A percentile compares a stretch with the other conserved stretches of the same genome.
These are phyloP conservation scores for Phaseolus coccineus DNA, from an alignment of 331 rosid genomes.

Conservation along the genomic window DNA sequence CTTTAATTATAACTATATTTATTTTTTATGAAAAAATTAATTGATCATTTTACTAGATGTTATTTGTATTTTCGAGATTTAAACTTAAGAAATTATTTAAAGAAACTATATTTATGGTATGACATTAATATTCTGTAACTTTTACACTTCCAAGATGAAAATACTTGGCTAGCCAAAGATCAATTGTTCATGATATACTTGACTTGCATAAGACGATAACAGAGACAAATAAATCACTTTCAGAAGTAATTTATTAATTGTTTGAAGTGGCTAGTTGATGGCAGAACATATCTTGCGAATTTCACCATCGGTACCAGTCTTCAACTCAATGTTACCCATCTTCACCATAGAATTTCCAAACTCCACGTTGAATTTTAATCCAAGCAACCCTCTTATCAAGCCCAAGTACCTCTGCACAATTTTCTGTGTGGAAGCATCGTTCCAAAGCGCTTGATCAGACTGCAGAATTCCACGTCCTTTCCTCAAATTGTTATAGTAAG, in stretches of 20 bases:
- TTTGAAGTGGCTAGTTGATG: conserved; percentile 45
- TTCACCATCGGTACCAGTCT: conserved; percentile 64
- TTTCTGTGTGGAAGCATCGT: conserved; percentile 60
- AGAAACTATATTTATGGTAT: not conserved
- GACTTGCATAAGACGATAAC: not conserved
- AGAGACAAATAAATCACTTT: not conserved
- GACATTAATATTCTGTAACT: conserved; percentile 6
- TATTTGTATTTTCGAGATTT: too few relatives aligned
- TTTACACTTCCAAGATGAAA: not conserved
- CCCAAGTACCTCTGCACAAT: conserved; percentile 61
- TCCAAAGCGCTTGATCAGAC: conserved; percentile 78
- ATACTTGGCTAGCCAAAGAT: not conserved
- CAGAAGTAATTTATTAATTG: not conserved
- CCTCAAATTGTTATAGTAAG: conserved; percentile 62
- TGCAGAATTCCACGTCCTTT: conserved; percentile 67
- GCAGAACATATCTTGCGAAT: conserved; percentile 70
- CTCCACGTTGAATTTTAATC: conserved; percentile 59
- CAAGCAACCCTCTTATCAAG: conserved; percentile 44
- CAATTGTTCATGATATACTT: conserved; percentile 19
- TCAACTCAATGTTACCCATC: conserved; percentile 74
- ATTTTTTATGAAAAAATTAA: too few relatives aligned
- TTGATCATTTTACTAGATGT: too few relatives aligned
- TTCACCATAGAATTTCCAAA: conserved; percentile 79
- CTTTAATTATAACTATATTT: too few relatives aligned
- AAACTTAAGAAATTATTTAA: too few relatives aligned